phyloP scores from a whole-genome alignment of 106 monocot genomes.

The Dioscorea dumetorum region DNA sequence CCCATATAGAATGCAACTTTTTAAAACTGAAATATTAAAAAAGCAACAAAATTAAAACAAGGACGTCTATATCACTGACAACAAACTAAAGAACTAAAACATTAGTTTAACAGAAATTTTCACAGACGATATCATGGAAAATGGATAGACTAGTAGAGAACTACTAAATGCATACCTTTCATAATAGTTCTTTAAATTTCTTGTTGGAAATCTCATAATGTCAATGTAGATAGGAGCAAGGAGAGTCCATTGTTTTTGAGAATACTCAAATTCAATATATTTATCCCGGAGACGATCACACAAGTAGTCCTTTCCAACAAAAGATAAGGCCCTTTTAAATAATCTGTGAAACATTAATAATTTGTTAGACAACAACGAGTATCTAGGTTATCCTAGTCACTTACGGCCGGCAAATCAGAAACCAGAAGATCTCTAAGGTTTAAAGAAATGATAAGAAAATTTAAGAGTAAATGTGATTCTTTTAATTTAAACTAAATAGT shows the following conservation, averaged over 20 bases:
- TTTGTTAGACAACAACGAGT: not conserved
- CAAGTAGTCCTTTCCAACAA: slow-evolving; percentile 72
- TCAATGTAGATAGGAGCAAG: slow-evolving; percentile 59
- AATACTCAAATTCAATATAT: slow-evolving; percentile 84
- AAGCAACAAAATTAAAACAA: no score
- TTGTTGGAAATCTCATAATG: slow-evolving; percentile 70
- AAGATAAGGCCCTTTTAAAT: slow-evolving; percentile 65
- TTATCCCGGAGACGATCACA: slow-evolving; percentile 80
- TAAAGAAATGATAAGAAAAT: not conserved
- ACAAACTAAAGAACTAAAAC: no score
- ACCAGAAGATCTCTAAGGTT: not conserved
- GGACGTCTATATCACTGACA: no score
- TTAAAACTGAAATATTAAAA: slow-evolving; percentile 53
- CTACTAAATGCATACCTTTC: slow-evolving; percentile 34
- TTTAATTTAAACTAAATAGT: not conserved
- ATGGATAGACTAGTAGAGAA: not conserved
- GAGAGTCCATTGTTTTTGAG: slow-evolving; percentile 50
- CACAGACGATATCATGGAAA: not conserved
- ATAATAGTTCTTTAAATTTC: slow-evolving; percentile 52
- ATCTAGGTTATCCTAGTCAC: not conserved
- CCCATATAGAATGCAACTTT: slow-evolving; percentile 46
- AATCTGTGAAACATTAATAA: slow-evolving; percentile 35
- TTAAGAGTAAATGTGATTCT: not conserved
- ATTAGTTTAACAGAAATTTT: not conserved
- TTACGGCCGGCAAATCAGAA: not conserved